phyloP scores from a whole-genome alignment of 2,329 filamentous ascomycete genomes.

The Aspergillus ochraceoroseus region DNA sequence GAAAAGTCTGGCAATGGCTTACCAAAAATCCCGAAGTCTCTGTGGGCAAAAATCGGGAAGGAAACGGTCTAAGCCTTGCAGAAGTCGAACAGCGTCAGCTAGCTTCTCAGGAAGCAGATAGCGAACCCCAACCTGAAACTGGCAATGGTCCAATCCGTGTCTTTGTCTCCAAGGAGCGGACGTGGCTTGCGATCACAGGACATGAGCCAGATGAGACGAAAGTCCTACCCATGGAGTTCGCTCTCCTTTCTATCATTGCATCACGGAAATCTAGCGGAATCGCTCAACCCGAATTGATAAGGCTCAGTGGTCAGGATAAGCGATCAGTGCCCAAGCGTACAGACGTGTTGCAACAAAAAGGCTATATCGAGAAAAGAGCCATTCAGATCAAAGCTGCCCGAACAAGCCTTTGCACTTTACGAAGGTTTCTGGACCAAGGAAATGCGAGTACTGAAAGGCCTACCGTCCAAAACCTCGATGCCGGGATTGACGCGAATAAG shows the following conservation, averaged over 20 bases:
- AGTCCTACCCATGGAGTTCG: slow-evolving; percentile 53
- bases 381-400: slow-evolving; percentile 47
- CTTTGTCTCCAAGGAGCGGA: slow-evolving; percentile 52
- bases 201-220: slow-evolving; percentile 54
- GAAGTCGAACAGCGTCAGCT: slow-evolving; percentile 33
- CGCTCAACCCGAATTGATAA: slow-evolving; percentile 53
- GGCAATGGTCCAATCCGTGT: slow-evolving; percentile 32
- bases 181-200: slow-evolving; percentile 58
- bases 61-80: slow-evolving; percentile 40
- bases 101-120: slow-evolving; percentile 4
- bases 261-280: slow-evolving; percentile 52
- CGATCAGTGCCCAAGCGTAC: slow-evolving; percentile 60
- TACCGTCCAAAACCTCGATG: slow-evolving; percentile 13
- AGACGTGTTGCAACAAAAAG: slow-evolving; percentile 52
- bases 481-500: slow-evolving; percentile 21
- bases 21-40: slow-evolving; percentile 53
- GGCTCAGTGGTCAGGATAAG: slow-evolving; percentile 58
- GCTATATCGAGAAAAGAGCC: slow-evolving; percentile 57
- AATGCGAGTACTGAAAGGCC: slow-evolving; percentile 14
- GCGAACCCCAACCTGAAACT: neutral
- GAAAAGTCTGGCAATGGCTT: slow-evolving; percentile 56
- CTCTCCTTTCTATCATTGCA: slow-evolving; percentile 56
- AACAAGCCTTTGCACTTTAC: slow-evolving; percentile 55
- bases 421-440: slow-evolving; percentile 42
- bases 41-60: slow-evolving; percentile 43